phyloP scores from a whole-genome alignment of 257 asterid genomes.

The Misopates orontium region DNA sequence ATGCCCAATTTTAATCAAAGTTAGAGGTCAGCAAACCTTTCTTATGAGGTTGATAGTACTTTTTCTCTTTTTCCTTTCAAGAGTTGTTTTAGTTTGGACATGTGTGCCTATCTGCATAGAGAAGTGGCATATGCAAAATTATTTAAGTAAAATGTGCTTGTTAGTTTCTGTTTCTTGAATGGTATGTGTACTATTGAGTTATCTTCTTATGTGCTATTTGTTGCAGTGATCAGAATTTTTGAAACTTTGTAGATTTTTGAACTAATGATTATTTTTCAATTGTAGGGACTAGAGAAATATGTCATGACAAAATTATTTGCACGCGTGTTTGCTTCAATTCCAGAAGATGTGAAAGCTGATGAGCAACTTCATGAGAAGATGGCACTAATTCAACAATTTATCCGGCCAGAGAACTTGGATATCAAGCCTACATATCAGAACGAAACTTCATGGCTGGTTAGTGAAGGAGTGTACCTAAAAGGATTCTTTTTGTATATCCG shows the following conservation, averaged over 20 bases:
- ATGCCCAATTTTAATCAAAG: slow-evolving; percentile 7
- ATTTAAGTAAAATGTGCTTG: slow-evolving; percentile 7
- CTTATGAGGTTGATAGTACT: neutral
- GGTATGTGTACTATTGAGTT: neutral
- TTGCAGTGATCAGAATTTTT: neutral
- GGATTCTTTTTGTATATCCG: neutral
- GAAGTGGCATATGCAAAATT: neutral
- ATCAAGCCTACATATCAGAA: slow-evolving; percentile 50
- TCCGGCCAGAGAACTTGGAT: slow-evolving; percentile 63
- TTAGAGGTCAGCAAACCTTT: neutral
- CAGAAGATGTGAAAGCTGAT: slow-evolving; percentile 56
- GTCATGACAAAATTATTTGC: slow-evolving; percentile 51
- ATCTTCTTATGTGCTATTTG: neutral
- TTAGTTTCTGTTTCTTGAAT: neutral
- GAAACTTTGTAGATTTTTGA: neutral
- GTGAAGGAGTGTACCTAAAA: slow-evolving; percentile 24
- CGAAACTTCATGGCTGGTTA: slow-evolving; percentile 66
- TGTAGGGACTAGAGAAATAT: slow-evolving; percentile 61
- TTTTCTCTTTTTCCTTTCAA: neutral
- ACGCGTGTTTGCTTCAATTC: slow-evolving; percentile 52
- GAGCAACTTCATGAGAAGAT: slow-evolving; percentile 55
- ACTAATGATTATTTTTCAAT: slow-evolving; percentile 19
- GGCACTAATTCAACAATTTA: slow-evolving; percentile 56
- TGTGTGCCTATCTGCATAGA: slow-evolving; percentile 2
- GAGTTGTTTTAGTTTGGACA: neutral